Percentiles rank a stretch among this genome's conserved stretches.
Evolutionary conservation across 345 rosid genomes (phyloP).

Genomic region (Citrus sp.): DNA sequence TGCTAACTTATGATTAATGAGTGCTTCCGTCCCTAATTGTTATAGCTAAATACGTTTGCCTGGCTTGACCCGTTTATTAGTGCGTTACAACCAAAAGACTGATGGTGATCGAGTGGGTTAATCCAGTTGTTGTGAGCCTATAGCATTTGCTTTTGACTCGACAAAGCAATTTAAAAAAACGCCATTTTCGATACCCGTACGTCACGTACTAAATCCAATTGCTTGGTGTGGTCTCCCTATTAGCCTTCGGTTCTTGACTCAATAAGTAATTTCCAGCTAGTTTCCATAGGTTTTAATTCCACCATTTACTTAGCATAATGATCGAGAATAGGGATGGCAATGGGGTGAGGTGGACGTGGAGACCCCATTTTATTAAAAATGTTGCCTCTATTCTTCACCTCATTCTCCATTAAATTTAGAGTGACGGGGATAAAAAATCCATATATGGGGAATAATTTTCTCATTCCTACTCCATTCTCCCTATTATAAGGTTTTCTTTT

Average conservation of each 20-base stretch:
- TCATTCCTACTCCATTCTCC: rapidly evolving
- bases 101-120: slow-evolving; percentile 1
- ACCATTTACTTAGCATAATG: neutral
- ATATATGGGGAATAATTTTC: rapidly evolving
- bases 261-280: neutral
- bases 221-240: slow-evolving; percentile 16
- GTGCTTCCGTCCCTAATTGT: slow-evolving; percentile 27
- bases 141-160: slow-evolving; percentile 2
- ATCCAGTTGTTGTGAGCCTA: slow-evolving; percentile 10
- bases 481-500: too few species aligned
- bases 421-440: rapidly evolving
- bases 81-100: slow-evolving; percentile 26
- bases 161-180: neutral
- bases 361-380: rapidly evolving
- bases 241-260: slow-evolving; percentile 4
- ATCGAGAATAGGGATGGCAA: too few species aligned
- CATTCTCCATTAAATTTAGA: too few species aligned
- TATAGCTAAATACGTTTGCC: neutral
- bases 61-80: too few species aligned
- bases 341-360: too few species aligned
- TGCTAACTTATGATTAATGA: neutral
- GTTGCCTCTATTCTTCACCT: rapidly evolving
- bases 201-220: neutral
- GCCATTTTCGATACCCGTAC: neutral
- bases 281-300: neutral